These are phyloP conservation scores for Fusarium udum DNA, from an alignment of 2,329 filamentous ascomycete genomes.

Conservation along the genomic window DNA sequence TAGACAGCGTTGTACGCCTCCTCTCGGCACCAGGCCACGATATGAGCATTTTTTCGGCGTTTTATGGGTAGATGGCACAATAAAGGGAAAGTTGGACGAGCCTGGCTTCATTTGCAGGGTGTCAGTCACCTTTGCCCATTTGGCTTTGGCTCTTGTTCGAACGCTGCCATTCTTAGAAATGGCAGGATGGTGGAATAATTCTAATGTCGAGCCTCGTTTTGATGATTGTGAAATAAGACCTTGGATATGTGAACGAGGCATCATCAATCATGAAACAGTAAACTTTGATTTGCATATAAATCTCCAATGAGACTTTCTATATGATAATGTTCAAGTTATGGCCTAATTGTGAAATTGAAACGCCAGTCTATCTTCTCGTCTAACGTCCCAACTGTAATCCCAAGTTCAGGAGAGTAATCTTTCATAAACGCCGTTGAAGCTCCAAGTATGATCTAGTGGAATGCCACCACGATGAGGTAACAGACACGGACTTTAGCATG, in stretches of 20 bases:
- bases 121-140: constrained; percentile 4
- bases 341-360: neutral
- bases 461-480: neutral
- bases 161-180: constrained; percentile 12
- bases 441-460: neutral
- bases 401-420: neutral
- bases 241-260: constrained; percentile 19
- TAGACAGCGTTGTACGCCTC: constrained; percentile 18
- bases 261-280: constrained; percentile 7
- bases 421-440: constrained; percentile 10
- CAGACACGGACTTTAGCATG: neutral
- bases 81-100: constrained; percentile 9
- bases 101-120: constrained; percentile 6
- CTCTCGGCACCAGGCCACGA: constrained; percentile 22
- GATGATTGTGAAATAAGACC: constrained; percentile 11
- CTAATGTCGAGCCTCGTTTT: constrained; percentile 24
- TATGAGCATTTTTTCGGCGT: constrained; percentile 43
- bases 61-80: constrained; percentile 39
- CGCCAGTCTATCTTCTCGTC: constrained; percentile 1
- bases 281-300: constrained; percentile 29
- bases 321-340: neutral
- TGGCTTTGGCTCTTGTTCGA: constrained; percentile 23
- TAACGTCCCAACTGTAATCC: neutral
- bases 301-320: constrained; percentile 24
- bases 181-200: constrained; percentile 22